Evolutionary conservation across 331 rosid species (phyloP), one percentile per base, ranked within the genome.

Genomic region (Telfairia occidentalis): DNA sequence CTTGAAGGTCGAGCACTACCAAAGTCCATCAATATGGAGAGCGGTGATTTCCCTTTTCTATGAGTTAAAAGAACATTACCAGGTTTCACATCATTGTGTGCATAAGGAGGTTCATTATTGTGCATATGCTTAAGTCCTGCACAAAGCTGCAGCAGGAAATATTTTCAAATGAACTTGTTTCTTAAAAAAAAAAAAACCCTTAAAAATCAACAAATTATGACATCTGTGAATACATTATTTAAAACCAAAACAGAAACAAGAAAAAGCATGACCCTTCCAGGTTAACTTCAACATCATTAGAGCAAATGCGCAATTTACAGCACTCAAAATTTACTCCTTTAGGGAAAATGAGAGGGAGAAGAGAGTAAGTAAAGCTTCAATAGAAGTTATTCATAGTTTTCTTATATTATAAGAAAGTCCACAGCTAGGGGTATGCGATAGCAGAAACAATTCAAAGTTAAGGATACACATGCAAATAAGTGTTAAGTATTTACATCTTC

Each of bases 71-170:
- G 90, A 81, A 95, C 87, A 78, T 95, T 95, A 50, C 97, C 97
- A 35, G 99, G 97, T 83, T 95, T 95, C 81, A 95, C 91, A 82
- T 95, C 97, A 78, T 90, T 95, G 78, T 95, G 99, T 40, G 99
- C 97, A 82, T 92, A 86, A 69, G 99, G 90, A 74, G 97, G 92
- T 76, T 92, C 93, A 9, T 86, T 83, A 80, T 46, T 83, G 84
- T 95, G 99, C 97, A 95, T 95, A 79, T 95, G 97, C 88, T 90
- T 79, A 57, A 95, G 97, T 81, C 99, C 97, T 80, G 93, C 93
- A 78, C 94, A 92, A 60, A 95, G 97, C 99, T 95, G 96, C 78
- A 54, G 65, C 71, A 77, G 57, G 55, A 86, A 74, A 58, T 81
- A 74, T 37, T 64, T 80, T 34, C 53, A 11, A 54, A 86, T 83